These are phyloP conservation scores for Elaeis oleifera DNA, from an alignment of 202 grass and related monocot genomes.

Conservation along the genomic window DNA sequence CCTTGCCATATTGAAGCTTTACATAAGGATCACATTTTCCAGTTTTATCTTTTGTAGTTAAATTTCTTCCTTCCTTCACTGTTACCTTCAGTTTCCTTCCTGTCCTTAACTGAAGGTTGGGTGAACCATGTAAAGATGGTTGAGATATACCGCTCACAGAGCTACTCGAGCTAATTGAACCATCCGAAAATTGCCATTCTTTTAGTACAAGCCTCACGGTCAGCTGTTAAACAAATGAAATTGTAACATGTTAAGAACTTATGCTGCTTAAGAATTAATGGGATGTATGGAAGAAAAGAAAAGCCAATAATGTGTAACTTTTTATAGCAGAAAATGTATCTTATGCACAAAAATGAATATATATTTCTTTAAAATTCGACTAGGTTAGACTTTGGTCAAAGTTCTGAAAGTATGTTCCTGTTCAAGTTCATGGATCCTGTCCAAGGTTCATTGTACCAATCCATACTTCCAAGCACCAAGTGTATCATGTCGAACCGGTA, in stretches of 20 bases:
- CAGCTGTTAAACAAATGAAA: slow-evolving; percentile 46
- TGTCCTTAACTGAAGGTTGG: slow-evolving; percentile 50
- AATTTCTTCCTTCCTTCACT: slow-evolving; percentile 63
- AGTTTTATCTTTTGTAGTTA: slow-evolving; percentile 63
- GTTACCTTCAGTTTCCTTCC: slow-evolving; percentile 73
- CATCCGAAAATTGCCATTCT: slow-evolving; percentile 99
- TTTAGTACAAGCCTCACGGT: slow-evolving; percentile 64
- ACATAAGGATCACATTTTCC: slow-evolving; percentile 85
- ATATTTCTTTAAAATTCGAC: too few relatives aligned
- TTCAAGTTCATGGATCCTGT: too few relatives aligned
- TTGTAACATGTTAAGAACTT: slow-evolving; percentile 13
- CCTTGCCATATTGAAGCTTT: slow-evolving; percentile 94
- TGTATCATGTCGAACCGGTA: too few relatives aligned
- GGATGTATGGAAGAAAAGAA: not conserved
- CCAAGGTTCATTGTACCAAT: too few relatives aligned
- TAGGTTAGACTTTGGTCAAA: too few relatives aligned
- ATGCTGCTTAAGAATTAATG: slow-evolving; percentile 10
- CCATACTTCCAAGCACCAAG: too few relatives aligned
- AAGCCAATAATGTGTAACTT: too few relatives aligned
- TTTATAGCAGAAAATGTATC: too few relatives aligned
- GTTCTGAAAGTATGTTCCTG: too few relatives aligned
- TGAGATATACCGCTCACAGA: slow-evolving; percentile 30
- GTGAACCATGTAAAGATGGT: slow-evolving; percentile 27
- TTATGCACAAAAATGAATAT: too few relatives aligned
- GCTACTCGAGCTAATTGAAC: slow-evolving; percentile 57